phyloP scores from a whole-genome alignment of 768 basidiomycete species.

The Hydnum rufescens region DNA sequence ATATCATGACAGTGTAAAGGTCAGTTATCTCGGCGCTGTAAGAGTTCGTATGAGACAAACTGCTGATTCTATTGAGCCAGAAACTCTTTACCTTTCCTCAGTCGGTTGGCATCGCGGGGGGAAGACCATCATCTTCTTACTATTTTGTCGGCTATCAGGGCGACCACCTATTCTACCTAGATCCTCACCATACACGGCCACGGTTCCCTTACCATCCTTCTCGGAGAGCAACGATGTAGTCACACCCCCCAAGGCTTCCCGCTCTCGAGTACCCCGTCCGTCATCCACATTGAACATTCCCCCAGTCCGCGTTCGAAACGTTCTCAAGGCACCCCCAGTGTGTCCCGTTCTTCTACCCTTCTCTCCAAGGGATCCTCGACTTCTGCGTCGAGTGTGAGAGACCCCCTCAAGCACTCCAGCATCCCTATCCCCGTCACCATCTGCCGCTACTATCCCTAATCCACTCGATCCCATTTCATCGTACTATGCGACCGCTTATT shows the following conservation, averaged over 20 bases:
- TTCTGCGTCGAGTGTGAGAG: too few species aligned
- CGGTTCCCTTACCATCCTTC: slow-evolving; percentile 25
- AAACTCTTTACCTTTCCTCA: slow-evolving; percentile 82
- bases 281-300: neutral
- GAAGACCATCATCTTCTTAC: slow-evolving; percentile 89
- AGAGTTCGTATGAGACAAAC: neutral
- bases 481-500: slow-evolving; percentile 58
- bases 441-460: slow-evolving; percentile 12
- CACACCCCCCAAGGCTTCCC: neutral
- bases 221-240: neutral
- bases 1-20: slow-evolving; percentile 76
- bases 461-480: slow-evolving; percentile 29
- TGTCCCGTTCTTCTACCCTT: too few species aligned
- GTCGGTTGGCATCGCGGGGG: slow-evolving; percentile 90
- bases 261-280: neutral
- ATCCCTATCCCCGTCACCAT: slow-evolving; percentile 7
- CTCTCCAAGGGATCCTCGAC: too few species aligned
- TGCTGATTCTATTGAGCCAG: slow-evolving; percentile 22
- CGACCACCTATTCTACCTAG: slow-evolving; percentile 67
- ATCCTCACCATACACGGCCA: slow-evolving; percentile 61
- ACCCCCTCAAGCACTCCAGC: slow-evolving; percentile 13
- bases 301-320: neutral
- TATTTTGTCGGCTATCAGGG: slow-evolving; percentile 92
- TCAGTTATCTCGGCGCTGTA: slow-evolving; percentile 15
- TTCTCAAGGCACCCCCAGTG: too few species aligned